Conservation (phyloP, 371 early-diverging fungal genomes). For the Capillidium rhysosporum region DNA sequence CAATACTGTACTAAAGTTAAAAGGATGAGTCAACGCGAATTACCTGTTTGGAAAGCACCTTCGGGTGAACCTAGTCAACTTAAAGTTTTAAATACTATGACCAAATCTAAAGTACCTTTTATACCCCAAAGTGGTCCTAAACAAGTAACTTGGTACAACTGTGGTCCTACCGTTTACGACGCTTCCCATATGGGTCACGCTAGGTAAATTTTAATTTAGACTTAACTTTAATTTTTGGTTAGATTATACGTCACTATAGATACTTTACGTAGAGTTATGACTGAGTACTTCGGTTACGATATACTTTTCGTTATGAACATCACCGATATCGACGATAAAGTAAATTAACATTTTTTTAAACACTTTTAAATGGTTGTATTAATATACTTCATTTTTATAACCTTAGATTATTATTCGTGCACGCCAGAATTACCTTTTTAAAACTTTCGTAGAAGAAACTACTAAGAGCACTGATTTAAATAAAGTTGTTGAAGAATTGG, state of each 20-base stretch:
- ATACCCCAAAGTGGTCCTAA: conserved; percentile 49
- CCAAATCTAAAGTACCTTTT: conserved; percentile 62
- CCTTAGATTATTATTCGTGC: conserved; percentile 76
- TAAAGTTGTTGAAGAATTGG: conserved; percentile 23
- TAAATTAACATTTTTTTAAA: conserved; percentile 8
- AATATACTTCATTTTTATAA: background rate
- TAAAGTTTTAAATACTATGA: conserved; percentile 53
- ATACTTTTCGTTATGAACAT: conserved; percentile 97
- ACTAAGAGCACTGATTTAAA: conserved; percentile 11
- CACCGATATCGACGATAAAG: conserved; percentile 99
- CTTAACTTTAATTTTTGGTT: conserved; percentile 1
- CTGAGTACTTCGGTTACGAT: conserved; percentile 92
- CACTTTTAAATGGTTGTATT: background rate
- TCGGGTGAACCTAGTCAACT: conserved; percentile 11
- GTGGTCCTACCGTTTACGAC: conserved; percentile 99
- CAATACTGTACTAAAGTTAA: too few species aligned
- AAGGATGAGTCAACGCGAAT: background rate
- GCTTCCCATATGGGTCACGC: conserved; percentile 98
- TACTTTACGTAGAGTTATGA: conserved; percentile 85
- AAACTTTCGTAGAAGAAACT: conserved; percentile 25
- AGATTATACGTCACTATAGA: conserved; percentile 93
- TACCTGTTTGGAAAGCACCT: conserved; percentile 2
- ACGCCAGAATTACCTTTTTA: conserved; percentile 67
- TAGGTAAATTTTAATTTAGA: conserved; percentile 12
- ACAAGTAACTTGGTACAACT: conserved; percentile 87